Percentiles rank a stretch among this genome's conserved stretches.
Evolutionary conservation across 345 rosid genomes (phyloP).

Genomic region (Balakata baccata): DNA sequence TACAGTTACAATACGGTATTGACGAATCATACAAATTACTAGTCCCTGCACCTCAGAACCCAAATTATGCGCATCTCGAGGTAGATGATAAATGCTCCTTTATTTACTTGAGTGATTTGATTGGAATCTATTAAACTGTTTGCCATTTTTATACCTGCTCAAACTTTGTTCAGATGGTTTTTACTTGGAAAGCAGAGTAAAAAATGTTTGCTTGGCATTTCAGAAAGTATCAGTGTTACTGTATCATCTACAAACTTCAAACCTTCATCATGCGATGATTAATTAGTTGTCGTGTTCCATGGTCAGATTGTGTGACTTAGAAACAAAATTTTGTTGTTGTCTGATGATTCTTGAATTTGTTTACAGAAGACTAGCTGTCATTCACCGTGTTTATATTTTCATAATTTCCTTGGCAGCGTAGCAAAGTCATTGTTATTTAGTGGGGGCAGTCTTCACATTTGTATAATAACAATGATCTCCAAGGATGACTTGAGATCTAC

Average conservation of each 20-base stretch:
- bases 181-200: background rate
- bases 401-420: too few species aligned
- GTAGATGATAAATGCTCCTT: constrained; percentile 22
- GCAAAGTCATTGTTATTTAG: too few species aligned
- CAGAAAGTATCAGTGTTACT: background rate
- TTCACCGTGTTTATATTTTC: too few species aligned
- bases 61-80: constrained; percentile 54
- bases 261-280: background rate
- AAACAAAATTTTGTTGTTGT: background rate
- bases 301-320: background rate
- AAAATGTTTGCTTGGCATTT: background rate
- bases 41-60: constrained; percentile 44
- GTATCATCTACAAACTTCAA: background rate
- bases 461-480: too few species aligned
- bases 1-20: constrained; percentile 58
- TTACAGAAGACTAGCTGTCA: too few species aligned
- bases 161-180: background rate
- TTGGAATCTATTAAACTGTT: background rate
- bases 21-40: constrained; percentile 64
- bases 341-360: background rate
- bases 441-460: too few species aligned
- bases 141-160: background rate
- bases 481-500: too few species aligned
- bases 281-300: background rate
- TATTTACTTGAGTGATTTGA: background rate